Evolutionary conservation across 2,329 filamentous ascomycete genomes (phyloP).

Genomic region (Fusarium subglutinans): DNA sequence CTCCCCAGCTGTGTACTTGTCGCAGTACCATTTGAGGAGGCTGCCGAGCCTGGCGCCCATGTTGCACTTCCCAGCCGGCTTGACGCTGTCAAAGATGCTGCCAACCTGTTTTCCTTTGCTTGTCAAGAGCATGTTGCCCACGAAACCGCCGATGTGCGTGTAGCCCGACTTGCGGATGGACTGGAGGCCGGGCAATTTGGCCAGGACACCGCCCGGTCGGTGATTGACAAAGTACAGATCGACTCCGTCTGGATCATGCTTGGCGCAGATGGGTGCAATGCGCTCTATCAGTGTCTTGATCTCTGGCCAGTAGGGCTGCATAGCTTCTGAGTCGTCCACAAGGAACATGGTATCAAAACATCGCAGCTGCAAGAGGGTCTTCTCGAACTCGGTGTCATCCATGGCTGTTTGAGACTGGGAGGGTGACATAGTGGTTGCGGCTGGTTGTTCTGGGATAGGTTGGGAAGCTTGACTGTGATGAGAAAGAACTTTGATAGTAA

Average conservation of each 20-base stretch:
- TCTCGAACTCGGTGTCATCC: slow-evolving; percentile 2
- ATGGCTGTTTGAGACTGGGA: neutral
- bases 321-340: slow-evolving; percentile 6
- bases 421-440: neutral
- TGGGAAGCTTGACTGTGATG: neutral
- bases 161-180: slow-evolving; percentile 16
- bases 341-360: slow-evolving; percentile 20
- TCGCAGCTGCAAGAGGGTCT: slow-evolving; percentile 9
- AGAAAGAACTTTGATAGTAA: neutral
- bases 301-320: slow-evolving; percentile 17
- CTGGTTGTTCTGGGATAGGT: neutral
- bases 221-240: slow-evolving; percentile 18
- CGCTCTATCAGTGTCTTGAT: slow-evolving; percentile 20
- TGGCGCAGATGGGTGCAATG: slow-evolving; percentile 13
- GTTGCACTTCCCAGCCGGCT: slow-evolving; percentile 13
- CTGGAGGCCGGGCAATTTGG: slow-evolving; percentile 9
- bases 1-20: slow-evolving; percentile 10
- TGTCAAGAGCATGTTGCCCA: slow-evolving; percentile 8
- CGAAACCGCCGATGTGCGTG: slow-evolving; percentile 10
- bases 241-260: slow-evolving; percentile 9
- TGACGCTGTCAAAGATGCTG: slow-evolving; percentile 8
- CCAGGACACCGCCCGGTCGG: slow-evolving; percentile 6
- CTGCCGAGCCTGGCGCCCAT: slow-evolving; percentile 11
- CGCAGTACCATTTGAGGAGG: slow-evolving; percentile 19
- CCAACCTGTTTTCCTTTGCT: slow-evolving; percentile 18